Conservation (phyloP, 1,284 basidiomycete species). For the Ceratobasidium sp. region DNA sequence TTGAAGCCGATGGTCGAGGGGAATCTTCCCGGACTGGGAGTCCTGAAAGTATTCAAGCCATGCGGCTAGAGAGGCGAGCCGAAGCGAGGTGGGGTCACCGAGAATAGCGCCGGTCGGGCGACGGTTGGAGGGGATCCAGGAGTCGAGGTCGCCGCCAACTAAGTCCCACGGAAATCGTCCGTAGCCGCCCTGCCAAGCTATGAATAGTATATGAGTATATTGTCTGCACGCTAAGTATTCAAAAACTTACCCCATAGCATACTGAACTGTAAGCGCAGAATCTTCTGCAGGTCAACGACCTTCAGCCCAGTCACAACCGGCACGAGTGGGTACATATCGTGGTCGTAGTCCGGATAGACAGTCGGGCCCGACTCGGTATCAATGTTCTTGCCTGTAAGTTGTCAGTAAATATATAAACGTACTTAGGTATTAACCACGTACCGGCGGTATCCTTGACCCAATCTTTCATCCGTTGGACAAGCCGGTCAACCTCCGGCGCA, state of each 20-base stretch:
- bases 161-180: not conserved
- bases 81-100: constrained; percentile 15
- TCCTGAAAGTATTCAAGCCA: not conserved
- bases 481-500: not conserved
- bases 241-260: constrained; percentile 7
- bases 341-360: not conserved
- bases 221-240: not conserved
- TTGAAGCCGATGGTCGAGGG: not conserved
- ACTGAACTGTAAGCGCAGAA: not conserved
- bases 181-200: not conserved
- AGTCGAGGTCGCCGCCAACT: not conserved
- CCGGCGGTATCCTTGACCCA: not conserved
- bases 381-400: no score
- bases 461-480: not conserved
- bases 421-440: not conserved
- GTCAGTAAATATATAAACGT: not conserved
- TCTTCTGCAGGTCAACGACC: not conserved
- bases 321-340: not conserved
- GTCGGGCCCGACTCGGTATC: not conserved
- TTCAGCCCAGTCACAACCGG: not conserved
- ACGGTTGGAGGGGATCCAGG: not conserved
- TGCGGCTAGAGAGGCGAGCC: not conserved
- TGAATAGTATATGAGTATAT: not conserved
- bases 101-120: not conserved
- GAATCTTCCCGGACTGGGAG: not conserved